These are phyloP conservation scores for Pyrenula aspistea DNA, from an alignment of 495 filamentous ascomycete species.

Conservation along the genomic window DNA sequence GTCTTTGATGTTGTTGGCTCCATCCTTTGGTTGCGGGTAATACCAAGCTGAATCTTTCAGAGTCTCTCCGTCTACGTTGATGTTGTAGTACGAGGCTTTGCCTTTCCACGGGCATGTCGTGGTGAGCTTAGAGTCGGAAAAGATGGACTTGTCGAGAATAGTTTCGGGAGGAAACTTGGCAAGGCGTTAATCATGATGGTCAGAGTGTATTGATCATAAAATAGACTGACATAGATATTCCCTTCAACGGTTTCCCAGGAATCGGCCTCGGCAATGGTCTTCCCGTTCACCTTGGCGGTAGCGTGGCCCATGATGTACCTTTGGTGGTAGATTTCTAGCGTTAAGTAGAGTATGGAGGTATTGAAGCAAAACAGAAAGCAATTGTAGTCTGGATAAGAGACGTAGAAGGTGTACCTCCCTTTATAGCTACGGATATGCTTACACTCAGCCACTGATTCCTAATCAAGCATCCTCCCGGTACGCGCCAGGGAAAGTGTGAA, in stretches of 20 bases:
- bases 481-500: too few species aligned
- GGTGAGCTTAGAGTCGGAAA: slow-evolving; percentile 33
- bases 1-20: slow-evolving; percentile 45
- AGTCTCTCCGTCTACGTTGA: slow-evolving; percentile 43
- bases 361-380: neutral
- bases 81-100: slow-evolving; percentile 52
- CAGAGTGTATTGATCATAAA: neutral
- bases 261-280: slow-evolving; percentile 46
- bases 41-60: slow-evolving; percentile 57
- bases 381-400: too few species aligned
- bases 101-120: slow-evolving; percentile 62
- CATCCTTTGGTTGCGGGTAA: slow-evolving; percentile 46
- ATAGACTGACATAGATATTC: slow-evolving; percentile 50
- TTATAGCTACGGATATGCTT: too few species aligned
- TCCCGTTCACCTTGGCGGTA: slow-evolving; percentile 44
- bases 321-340: neutral
- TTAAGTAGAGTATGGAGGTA: neutral
- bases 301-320: slow-evolving; percentile 32
- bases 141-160: slow-evolving; percentile 29
- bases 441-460: neutral
- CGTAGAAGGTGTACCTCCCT: too few species aligned
- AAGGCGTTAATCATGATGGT: slow-evolving; percentile 1
- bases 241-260: slow-evolving; percentile 56
- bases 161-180: slow-evolving; percentile 22
- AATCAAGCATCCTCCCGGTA: neutral